A percentile compares a stretch with the other conserved stretches of the same genome.
Evolutionary conservation across 1,284 basidiomycete species (phyloP).

Genomic region (Rhodotorula sp.): DNA sequence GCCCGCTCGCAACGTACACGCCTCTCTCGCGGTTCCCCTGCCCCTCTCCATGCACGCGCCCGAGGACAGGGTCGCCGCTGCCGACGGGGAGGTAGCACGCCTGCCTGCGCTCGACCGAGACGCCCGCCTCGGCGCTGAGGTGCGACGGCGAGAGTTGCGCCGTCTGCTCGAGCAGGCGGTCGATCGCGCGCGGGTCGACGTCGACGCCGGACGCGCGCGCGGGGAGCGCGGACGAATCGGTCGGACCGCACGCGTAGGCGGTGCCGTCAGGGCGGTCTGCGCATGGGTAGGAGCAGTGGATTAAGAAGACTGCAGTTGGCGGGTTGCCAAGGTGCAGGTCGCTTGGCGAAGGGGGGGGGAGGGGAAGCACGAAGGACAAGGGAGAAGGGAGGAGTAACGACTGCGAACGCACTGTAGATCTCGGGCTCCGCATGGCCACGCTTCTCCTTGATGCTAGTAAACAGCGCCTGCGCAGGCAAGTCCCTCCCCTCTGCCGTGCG

Average conservation of each 20-base stretch:
- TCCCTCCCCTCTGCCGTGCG: conserved; percentile 39
- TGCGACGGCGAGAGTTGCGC: conserved; percentile 55
- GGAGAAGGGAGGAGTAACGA: not conserved
- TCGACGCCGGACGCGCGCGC: conserved; percentile 48
- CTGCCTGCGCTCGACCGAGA: conserved; percentile 49
- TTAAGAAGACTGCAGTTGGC: not conserved
- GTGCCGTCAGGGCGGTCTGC: conserved; percentile 52
- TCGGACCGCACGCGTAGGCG: conserved; percentile 52
- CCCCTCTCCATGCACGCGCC: conserved; percentile 50
- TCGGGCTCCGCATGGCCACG: conserved; percentile 55
- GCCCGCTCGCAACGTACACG: conserved; percentile 56
- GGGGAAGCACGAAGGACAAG: too few relatives aligned
- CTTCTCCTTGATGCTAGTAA: conserved; percentile 58
- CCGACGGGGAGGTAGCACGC: conserved; percentile 61
- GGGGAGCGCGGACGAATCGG: conserved; percentile 48
- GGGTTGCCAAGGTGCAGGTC: too few relatives aligned
- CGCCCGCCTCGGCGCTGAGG: conserved; percentile 30
- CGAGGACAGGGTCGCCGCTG: conserved; percentile 57
- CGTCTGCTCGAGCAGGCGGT: conserved; percentile 55
- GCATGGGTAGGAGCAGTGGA: not conserved
- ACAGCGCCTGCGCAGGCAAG: conserved; percentile 55
- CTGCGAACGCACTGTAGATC: conserved; percentile 48
- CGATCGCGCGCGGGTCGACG: conserved; percentile 49
- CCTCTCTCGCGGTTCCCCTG: conserved; percentile 46
- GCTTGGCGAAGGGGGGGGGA: too few relatives aligned